phyloP scores from a whole-genome alignment of 169 alveolate genomes.

The Neospora caninum region DNA sequence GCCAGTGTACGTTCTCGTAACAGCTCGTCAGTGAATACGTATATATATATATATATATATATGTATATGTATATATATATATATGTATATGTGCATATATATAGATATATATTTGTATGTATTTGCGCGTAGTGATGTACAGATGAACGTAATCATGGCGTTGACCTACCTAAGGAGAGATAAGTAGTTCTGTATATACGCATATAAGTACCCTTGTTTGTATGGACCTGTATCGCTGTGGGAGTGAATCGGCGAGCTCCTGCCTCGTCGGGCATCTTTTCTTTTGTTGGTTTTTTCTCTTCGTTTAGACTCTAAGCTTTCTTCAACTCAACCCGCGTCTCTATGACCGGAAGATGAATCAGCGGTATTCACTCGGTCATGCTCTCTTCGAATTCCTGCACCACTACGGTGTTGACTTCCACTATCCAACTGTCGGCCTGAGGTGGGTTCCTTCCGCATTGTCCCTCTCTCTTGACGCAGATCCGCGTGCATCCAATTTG shows the following conservation, averaged over 20 bases:
- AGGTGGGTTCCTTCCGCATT: not conserved
- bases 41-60: too few species aligned
- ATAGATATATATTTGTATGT: too few species aligned
- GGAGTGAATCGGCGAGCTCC: too few species aligned
- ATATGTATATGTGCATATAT: too few species aligned
- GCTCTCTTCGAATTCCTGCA: slow-evolving; percentile 53
- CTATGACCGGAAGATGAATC: not conserved
- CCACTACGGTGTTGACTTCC: slow-evolving; percentile 54
- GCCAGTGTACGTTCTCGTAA: too few species aligned
- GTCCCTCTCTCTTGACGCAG: not conserved
- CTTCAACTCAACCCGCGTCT: slow-evolving; percentile 51
- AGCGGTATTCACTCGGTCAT: slow-evolving; percentile 52
- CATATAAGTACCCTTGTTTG: not conserved
- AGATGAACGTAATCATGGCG: too few species aligned
- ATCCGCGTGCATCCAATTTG: not conserved
- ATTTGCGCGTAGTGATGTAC: too few species aligned
- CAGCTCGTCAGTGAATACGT: too few species aligned
- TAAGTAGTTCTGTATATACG: not conserved
- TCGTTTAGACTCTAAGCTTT: slow-evolving; percentile 35
- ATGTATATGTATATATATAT: too few species aligned
- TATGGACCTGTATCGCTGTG: too few species aligned
- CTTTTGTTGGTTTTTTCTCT: not conserved
- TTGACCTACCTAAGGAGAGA: too few species aligned
- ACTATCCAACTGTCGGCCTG: slow-evolving; percentile 32
- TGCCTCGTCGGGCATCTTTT: not conserved